phyloP scores from a whole-genome alignment of 2,329 filamentous ascomycete species.

The Penicillium sp. region DNA sequence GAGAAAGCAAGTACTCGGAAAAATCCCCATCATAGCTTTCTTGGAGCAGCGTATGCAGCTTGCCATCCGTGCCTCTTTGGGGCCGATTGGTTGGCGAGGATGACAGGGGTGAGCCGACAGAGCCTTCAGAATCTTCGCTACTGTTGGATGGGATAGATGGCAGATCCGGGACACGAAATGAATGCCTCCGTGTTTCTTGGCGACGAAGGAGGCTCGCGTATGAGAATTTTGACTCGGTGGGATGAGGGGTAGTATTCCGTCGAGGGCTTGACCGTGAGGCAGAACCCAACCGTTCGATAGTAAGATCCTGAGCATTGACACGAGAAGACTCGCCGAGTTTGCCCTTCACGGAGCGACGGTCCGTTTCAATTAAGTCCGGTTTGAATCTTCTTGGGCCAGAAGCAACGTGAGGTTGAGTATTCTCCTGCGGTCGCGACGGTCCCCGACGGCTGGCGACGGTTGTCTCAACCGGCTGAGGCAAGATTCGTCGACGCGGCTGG shows the following conservation, averaged over 20 bases:
- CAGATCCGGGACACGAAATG: conserved; percentile 62
- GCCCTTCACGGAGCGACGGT: conserved; percentile 30
- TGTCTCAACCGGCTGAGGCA: conserved; percentile 64
- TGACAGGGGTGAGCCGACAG: conserved; percentile 42
- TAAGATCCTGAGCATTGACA: conserved; percentile 14
- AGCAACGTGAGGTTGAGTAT: conserved; percentile 7
- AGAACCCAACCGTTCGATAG: background rate
- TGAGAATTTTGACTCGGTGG: conserved; percentile 47
- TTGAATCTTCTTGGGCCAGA: conserved; percentile 28
- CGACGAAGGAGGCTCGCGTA: conserved; percentile 43
- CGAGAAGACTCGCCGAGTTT: conserved; percentile 32
- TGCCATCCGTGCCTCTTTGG: background rate
- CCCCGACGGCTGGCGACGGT: conserved; percentile 56
- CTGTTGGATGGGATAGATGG: conserved; percentile 64
- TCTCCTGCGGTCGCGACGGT: conserved; percentile 34
- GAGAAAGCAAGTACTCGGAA: conserved; percentile 72
- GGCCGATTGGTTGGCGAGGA: conserved; percentile 32
- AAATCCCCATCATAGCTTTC: conserved; percentile 74
- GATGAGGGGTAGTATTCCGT: conserved; percentile 56
- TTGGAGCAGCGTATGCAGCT: conserved; percentile 25
- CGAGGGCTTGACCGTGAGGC: conserved; percentile 37
- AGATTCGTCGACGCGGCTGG: conserved; percentile 22
- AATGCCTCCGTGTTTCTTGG: conserved; percentile 49
- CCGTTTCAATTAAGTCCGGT: conserved; percentile 35
- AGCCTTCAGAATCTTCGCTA: conserved; percentile 52